Conservation (phyloP, 257 asterid species). For the Solanum acaule region DNA sequence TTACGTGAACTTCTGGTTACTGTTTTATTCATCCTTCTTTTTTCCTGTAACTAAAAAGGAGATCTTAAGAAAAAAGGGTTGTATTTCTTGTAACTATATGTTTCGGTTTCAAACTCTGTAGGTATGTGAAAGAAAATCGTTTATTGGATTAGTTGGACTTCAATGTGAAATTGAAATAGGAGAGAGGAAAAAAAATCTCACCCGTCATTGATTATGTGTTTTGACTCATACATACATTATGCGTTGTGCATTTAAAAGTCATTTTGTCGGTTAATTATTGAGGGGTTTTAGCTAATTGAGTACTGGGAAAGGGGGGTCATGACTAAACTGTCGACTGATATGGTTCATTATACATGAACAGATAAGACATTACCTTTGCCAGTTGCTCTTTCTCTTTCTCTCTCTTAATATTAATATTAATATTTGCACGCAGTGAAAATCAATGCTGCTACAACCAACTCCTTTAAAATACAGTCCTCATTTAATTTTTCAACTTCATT, state of each 20-base stretch:
- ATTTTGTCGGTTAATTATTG: not conserved
- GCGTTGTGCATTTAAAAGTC: not conserved
- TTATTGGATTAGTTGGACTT: not conserved
- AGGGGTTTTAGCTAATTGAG: not conserved
- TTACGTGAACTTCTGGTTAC: not conserved
- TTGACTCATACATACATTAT: not conserved
- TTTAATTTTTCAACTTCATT: slow-evolving; percentile 48
- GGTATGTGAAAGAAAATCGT: not conserved
- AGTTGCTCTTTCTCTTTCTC: not conserved
- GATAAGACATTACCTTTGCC: not conserved
- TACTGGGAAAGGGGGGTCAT: not conserved
- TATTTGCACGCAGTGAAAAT: slow-evolving; percentile 21
- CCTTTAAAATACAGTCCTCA: slow-evolving; percentile 14
- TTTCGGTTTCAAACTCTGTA: not conserved
- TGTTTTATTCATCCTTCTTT: not conserved
- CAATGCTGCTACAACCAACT: slow-evolving; percentile 27
- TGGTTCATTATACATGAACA: not conserved
- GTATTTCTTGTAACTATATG: not conserved
- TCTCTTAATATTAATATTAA: not conserved
- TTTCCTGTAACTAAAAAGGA: not conserved
- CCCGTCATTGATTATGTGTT: not conserved
- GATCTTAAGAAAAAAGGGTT: not conserved
- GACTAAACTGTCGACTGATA: slow-evolving; percentile 3
- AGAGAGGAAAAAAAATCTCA: not conserved
- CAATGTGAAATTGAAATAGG: not conserved